Evolutionary conservation across 495 filamentous ascomycete genomes (phyloP).

Genomic region (Podospora pseudoanserina): DNA sequence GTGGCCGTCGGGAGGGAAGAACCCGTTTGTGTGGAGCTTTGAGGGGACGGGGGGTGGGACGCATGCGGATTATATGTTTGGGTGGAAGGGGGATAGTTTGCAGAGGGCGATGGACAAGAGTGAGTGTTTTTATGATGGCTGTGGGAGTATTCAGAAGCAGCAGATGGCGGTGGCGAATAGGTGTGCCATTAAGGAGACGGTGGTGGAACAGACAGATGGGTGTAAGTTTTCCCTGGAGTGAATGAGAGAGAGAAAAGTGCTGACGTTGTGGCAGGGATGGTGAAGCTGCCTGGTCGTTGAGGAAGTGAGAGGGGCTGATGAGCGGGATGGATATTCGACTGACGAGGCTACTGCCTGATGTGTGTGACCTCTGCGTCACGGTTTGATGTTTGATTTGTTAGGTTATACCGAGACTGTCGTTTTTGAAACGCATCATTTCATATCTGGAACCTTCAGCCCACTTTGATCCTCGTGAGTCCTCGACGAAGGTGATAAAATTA

Average conservation of each 20-base stretch:
- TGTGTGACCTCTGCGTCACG: too few species aligned
- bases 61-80: constrained; percentile 27
- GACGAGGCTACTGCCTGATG: too few species aligned
- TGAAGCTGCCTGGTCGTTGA: background rate
- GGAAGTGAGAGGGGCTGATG: background rate
- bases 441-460: too few species aligned
- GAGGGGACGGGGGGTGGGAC: constrained; percentile 22
- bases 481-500: too few species aligned
- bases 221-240: constrained; percentile 33
- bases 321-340: too few species aligned
- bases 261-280: background rate
- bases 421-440: background rate
- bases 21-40: constrained; percentile 41
- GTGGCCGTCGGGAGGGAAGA: constrained; percentile 38
- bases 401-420: background rate
- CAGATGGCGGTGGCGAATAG: constrained; percentile 37
- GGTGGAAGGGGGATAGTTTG: constrained; percentile 39
- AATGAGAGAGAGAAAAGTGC: background rate
- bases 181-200: constrained; percentile 39
- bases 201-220: constrained; percentile 41
- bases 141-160: constrained; percentile 43
- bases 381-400: background rate
- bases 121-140: constrained; percentile 45
- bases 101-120: constrained; percentile 42
- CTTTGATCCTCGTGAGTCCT: too few species aligned